A percentile compares a stretch with the other conserved stretches of the same genome.
Conservation (phyloP, 1,284 basidiomycete genomes). For the Cerioporus squamosus region DNA sequence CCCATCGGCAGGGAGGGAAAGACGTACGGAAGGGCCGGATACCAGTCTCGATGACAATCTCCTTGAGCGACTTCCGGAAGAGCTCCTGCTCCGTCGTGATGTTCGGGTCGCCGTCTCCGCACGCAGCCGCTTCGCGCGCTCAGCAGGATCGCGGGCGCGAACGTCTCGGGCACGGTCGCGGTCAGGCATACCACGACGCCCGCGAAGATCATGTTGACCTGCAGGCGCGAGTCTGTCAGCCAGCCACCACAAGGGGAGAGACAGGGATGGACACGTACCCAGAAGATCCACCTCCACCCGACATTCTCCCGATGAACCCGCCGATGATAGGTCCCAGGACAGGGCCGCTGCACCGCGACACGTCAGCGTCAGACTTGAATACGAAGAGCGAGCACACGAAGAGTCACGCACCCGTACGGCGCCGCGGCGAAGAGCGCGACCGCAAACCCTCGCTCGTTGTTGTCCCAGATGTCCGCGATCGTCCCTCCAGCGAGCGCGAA, state of each 20-base stretch:
- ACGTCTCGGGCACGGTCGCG: slow-evolving; percentile 59
- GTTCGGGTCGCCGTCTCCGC: slow-evolving; percentile 46
- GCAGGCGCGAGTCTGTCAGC: neutral
- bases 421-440: slow-evolving; percentile 65
- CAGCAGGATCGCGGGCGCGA: slow-evolving; percentile 54
- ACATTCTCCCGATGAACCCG: slow-evolving; percentile 48
- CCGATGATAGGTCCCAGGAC: slow-evolving; percentile 62
- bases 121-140: slow-evolving; percentile 33
- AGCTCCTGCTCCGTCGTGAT: slow-evolving; percentile 66
- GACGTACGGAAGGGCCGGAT: slow-evolving; percentile 49
- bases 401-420: slow-evolving; percentile 51
- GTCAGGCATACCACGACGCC: slow-evolving; percentile 45
- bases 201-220: slow-evolving; percentile 56
- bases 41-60: slow-evolving; percentile 45
- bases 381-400: too few relatives aligned
- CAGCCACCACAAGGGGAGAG: neutral
- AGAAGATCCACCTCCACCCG: slow-evolving; percentile 50
- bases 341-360: slow-evolving; percentile 45
- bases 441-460: slow-evolving; percentile 59
- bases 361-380: neutral
- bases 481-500: slow-evolving; percentile 66
- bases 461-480: slow-evolving; percentile 70
- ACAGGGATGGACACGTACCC: slow-evolving; percentile 28
- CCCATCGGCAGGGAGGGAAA: too few relatives aligned
- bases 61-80: slow-evolving; percentile 57